Percentiles rank a stretch among this genome's conserved stretches.
These are phyloP conservation scores for Aspergillus aculeatus DNA, from an alignment of 2,329 filamentous ascomycete genomes.

Conservation along the genomic window DNA sequence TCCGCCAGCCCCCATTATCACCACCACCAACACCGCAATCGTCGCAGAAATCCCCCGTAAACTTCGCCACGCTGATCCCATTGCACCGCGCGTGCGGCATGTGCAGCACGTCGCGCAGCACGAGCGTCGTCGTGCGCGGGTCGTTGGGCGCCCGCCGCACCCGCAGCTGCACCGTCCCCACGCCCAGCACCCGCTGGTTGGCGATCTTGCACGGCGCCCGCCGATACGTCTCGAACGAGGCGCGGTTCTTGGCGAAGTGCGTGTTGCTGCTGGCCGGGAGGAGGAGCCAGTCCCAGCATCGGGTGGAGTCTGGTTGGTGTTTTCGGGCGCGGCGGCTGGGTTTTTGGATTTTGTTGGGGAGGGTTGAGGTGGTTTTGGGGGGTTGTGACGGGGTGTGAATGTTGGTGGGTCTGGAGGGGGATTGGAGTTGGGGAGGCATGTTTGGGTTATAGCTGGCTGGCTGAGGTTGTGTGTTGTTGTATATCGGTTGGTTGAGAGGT, in stretches of 20 bases:
- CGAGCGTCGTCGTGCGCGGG: conserved; percentile 12
- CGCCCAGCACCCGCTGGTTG: conserved; percentile 18
- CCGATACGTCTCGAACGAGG: conserved; percentile 20
- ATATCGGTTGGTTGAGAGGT: too few relatives aligned
- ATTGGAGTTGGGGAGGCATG: background rate
- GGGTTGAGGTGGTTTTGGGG: background rate
- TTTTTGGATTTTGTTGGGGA: background rate
- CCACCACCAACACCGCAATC: background rate
- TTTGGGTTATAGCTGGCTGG: background rate
- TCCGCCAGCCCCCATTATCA: background rate
- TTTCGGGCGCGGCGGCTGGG: background rate
- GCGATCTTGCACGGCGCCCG: conserved; percentile 20
- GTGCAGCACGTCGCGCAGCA: conserved; percentile 21
- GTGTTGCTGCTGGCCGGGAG: conserved; percentile 18
- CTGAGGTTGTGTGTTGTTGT: too few relatives aligned
- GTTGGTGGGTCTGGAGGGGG: background rate
- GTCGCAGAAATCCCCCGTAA: background rate
- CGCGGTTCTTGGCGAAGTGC: conserved; percentile 25
- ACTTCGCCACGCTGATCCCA: conserved; percentile 18
- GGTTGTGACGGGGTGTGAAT: too few relatives aligned
- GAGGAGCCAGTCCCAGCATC: conserved; percentile 25
- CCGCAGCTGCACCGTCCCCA: conserved; percentile 19
- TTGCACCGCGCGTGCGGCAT: conserved; percentile 22
- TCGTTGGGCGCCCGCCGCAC: conserved; percentile 17
- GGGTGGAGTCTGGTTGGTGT: background rate